phyloP scores from a whole-genome alignment of 805 yeast species.

The Candida pseudofarinosa region DNA sequence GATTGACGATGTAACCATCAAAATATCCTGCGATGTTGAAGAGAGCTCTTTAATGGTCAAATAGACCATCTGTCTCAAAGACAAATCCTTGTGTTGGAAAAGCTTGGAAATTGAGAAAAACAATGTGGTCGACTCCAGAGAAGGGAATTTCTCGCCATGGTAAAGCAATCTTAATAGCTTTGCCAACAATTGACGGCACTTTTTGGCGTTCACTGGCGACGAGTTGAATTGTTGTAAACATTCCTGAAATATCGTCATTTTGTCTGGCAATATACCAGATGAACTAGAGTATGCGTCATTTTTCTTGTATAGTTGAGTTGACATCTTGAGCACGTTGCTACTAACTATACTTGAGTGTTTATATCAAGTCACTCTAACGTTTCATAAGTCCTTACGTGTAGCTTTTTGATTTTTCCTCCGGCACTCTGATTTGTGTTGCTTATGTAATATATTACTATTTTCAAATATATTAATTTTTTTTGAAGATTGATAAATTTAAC shows the following conservation, averaged over 20 bases:
- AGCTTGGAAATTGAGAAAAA: constrained; percentile 92
- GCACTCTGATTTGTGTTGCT: constrained; percentile 1
- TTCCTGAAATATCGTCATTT: constrained; percentile 96
- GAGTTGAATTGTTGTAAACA: constrained; percentile 91
- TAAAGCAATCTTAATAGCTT: constrained; percentile 78
- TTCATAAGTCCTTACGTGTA: constrained; percentile 12
- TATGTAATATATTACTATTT: neutral
- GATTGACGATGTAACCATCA: constrained; percentile 96
- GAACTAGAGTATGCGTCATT: constrained; percentile 62
- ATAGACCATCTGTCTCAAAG: constrained; percentile 89
- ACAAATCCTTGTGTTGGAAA: constrained; percentile 85
- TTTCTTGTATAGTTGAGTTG: constrained; percentile 79
- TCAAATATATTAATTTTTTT: too few relatives aligned
- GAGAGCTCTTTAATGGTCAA: constrained; percentile 90
- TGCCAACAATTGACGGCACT: constrained; percentile 79
- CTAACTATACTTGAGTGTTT: neutral
- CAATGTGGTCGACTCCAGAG: constrained; percentile 84
- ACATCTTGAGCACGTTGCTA: constrained; percentile 44
- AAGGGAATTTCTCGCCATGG: constrained; percentile 83
- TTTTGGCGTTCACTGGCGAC: constrained; percentile 81
- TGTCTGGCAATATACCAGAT: constrained; percentile 72
- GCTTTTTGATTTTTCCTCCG: constrained; percentile 6
- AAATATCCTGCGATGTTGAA: constrained; percentile 78
- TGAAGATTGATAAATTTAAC: neutral
- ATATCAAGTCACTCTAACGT: neutral